Evolutionary conservation across 148 eudicot species (phyloP).

Genomic region (Rhododendron mucronatum): DNA sequence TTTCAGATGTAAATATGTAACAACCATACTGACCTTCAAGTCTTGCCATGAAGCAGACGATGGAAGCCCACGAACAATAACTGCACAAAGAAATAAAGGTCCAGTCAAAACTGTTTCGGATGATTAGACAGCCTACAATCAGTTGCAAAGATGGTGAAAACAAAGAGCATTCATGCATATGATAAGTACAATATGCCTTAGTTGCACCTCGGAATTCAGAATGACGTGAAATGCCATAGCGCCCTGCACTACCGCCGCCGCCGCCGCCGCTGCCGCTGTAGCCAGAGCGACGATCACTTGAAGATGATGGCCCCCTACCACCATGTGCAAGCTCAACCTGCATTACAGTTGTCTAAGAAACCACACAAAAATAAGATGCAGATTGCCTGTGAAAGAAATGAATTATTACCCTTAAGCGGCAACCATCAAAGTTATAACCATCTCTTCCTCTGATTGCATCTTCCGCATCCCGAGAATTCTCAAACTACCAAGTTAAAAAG

Average conservation of each 20-base stretch:
- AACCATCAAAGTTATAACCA: constrained; percentile 98
- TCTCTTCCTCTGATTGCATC: constrained; percentile 96
- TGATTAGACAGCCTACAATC: background rate
- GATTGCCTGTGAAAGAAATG: background rate
- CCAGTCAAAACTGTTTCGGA: constrained; percentile 1
- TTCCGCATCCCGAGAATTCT: constrained; percentile 89
- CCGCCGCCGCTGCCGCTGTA: constrained; percentile 33
- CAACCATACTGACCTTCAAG: constrained; percentile 53
- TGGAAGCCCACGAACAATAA: constrained; percentile 91
- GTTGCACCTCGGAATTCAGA: constrained; percentile 75
- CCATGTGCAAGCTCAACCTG: constrained; percentile 99
- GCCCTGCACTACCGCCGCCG: constrained; percentile 31
- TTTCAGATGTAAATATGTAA: background rate
- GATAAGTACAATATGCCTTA: background rate
- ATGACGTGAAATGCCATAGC: constrained; percentile 69
- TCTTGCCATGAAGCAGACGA: constrained; percentile 99
- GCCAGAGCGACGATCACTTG: constrained; percentile 77
- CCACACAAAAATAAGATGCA: background rate
- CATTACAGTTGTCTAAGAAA: background rate
- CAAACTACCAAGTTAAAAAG: constrained; percentile 50
- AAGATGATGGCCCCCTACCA: constrained; percentile 84
- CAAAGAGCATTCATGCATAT: background rate
- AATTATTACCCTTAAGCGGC: constrained; percentile 78
- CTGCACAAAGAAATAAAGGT: constrained; percentile 29
- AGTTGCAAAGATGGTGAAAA: background rate